Evolutionary conservation across 192 early-diverging fungal species (phyloP).

Genomic region (Glomus cerebriforme): DNA sequence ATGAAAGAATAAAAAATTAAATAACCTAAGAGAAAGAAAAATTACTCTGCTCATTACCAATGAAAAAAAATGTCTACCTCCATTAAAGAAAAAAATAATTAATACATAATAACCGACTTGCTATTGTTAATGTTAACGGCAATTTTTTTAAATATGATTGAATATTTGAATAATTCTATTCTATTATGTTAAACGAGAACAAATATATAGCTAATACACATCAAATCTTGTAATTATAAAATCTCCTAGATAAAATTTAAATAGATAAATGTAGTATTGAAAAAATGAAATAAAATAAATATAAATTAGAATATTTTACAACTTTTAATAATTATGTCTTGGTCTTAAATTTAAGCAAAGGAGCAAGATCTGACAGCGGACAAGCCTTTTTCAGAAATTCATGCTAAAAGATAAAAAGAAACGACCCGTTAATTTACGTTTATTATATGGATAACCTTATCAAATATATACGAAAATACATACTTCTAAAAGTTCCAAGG

Average conservation of each 20-base stretch:
- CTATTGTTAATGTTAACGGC: not conserved
- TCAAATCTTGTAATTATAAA: too few species aligned
- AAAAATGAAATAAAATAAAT: not conserved
- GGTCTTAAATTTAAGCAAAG: conserved; percentile 58
- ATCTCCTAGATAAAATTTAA: too few species aligned
- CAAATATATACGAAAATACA: not conserved
- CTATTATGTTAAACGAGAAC: not conserved
- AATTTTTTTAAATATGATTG: not conserved
- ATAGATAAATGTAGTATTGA: too few species aligned
- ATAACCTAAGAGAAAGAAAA: not conserved
- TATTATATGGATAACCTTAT: not conserved
- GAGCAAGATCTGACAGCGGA: conserved; percentile 63
- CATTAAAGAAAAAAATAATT: not conserved
- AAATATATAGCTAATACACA: too few species aligned
- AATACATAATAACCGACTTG: not conserved
- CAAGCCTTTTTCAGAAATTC: conserved; percentile 69
- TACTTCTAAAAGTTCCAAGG: conserved; percentile 69
- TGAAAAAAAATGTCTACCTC: not conserved
- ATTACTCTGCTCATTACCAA: not conserved
- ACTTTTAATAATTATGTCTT: conserved; percentile 8
- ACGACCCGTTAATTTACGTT: not conserved
- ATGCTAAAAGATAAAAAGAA: conserved; percentile 54
- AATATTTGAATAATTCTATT: not conserved
- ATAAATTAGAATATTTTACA: not conserved
- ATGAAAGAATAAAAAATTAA: not conserved